These are phyloP conservation scores for Apiospora aurea DNA, from an alignment of 2,329 filamentous ascomycete genomes.

Conservation along the genomic window DNA sequence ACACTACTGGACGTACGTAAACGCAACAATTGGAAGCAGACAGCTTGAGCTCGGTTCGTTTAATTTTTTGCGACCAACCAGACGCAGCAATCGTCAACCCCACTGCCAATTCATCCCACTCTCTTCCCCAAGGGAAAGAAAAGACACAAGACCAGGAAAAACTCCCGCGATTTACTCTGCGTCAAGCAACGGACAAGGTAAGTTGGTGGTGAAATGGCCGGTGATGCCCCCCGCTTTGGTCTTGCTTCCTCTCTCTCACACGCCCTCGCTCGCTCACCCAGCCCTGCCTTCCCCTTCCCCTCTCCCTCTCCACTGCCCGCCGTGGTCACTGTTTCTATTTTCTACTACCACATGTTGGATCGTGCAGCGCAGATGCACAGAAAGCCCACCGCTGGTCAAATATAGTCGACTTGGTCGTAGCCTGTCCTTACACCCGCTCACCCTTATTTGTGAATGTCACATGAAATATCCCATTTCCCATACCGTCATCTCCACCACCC, in stretches of 20 bases:
- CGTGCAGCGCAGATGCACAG: slow-evolving; percentile 32
- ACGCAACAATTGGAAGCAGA: slow-evolving; percentile 2
- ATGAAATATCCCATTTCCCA: slow-evolving; percentile 21
- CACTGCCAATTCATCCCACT: slow-evolving; percentile 19
- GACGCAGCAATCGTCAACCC: slow-evolving; percentile 8
- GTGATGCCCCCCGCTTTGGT: slow-evolving; percentile 12
- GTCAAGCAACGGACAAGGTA: slow-evolving; percentile 2
- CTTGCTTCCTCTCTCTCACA: not conserved
- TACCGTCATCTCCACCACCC: slow-evolving; percentile 16
- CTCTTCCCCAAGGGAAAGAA: slow-evolving; percentile 29
- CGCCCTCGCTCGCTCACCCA: not conserved
- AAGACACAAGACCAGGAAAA: slow-evolving; percentile 32
- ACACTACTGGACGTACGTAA: slow-evolving; percentile 10
- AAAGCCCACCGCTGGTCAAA: slow-evolving; percentile 32
- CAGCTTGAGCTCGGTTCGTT: slow-evolving; percentile 20
- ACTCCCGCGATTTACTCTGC: slow-evolving; percentile 29
- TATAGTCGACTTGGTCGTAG: slow-evolving; percentile 3
- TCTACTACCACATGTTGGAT: slow-evolving; percentile 37
- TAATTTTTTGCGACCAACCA: slow-evolving; percentile 16
- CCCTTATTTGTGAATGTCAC: slow-evolving; percentile 21
- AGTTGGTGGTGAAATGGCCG: slow-evolving; percentile 5
- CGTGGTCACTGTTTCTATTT: slow-evolving; percentile 35
- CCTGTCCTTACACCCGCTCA: not conserved
- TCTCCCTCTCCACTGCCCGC: slow-evolving; percentile 20
- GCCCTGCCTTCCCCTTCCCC: slow-evolving; percentile 16